Conservation (phyloP, 306 rosid species). For the Citrullus mucosospermus region DNA sequence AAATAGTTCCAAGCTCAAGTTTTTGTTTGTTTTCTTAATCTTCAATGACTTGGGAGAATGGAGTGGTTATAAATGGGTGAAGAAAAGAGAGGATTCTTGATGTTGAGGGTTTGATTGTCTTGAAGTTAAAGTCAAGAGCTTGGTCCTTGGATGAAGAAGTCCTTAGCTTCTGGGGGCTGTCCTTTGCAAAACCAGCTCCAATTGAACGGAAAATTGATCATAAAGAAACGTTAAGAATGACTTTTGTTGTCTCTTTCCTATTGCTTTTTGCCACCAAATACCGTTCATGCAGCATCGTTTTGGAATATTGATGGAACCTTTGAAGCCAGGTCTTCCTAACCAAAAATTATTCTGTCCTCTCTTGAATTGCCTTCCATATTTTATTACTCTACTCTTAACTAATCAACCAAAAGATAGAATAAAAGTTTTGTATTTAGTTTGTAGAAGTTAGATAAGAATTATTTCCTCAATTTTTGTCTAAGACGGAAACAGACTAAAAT, state of each 20-base stretch:
- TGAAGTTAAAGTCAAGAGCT: conserved; percentile 42
- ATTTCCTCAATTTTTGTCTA: neutral
- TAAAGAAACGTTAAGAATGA: conserved; percentile 4
- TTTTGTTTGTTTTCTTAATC: neutral
- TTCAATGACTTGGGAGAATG: neutral
- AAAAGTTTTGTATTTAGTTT: neutral
- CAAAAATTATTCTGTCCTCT: conserved; percentile 3
- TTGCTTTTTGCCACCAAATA: neutral
- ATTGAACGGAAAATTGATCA: conserved; percentile 15
- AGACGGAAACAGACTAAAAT: neutral
- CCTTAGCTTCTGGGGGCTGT: conserved; percentile 44
- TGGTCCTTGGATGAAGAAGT: conserved; percentile 24
- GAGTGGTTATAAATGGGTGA: conserved; percentile 10
- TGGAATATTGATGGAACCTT: conserved; percentile 10
- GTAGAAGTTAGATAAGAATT: neutral
- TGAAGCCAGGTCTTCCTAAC: neutral
- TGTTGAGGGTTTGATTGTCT: conserved; percentile 42
- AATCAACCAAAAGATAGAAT: neutral
- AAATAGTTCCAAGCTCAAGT: neutral
- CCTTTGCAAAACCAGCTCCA: conserved; percentile 15
- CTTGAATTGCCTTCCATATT: neutral
- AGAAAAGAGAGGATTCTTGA: conserved; percentile 26
- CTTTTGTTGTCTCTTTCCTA: neutral
- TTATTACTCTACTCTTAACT: neutral
- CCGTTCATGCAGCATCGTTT: neutral